Evolutionary conservation across 352 stramenopile genomes (phyloP), one percentile per base, ranked within the genome.

Genomic region (Phytophthora kernoviae): DNA sequence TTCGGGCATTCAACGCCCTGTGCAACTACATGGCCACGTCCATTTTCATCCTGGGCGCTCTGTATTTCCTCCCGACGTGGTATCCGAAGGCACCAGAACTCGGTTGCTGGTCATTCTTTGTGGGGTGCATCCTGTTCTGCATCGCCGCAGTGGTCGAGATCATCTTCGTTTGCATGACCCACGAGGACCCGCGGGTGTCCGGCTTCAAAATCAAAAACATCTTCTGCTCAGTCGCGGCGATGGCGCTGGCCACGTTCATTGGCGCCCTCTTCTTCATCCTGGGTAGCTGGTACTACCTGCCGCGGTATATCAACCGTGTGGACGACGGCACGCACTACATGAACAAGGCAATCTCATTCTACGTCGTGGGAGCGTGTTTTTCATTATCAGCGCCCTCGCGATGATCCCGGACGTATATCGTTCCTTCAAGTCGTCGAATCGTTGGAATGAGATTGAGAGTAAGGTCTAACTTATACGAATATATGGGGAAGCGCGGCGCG

Each of bases 201-300:
- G 74, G 78, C 46, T 71, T 90, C 42, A 69, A 76, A 51, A 61
- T 88, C 36, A 65, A 72, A 54, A 89, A 90, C 63, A 65, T 84
- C 14, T 43, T 57, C 1, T 83, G 71, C 68, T 93, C 79, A 79
- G 75, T 63, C 53, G 76, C 70, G 14, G 39, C 81, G 30, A 69
- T 76, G 0, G 70, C 73, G 2, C 43, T 83, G 20, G 76, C 77
- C 52, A 90, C 78, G 60, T 87, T 91, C 50, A 47, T 81, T 42
- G 85, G 85, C 22, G 81, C 81, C 8, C 40, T 90, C 30, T 65
- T 85, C 20, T 94, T 94, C 71, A 90, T 90, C 54, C 59, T 91
- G 36, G 85, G 85, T 33, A 90, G 77, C 62, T 92, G 73, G 65
- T 94, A 78, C 76, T 94, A 92, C 75, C 80, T 94, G 5, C 85